Evolutionary conservation across 371 early-diverging fungal species (phyloP).

Genomic region (Nosema granulosis): DNA sequence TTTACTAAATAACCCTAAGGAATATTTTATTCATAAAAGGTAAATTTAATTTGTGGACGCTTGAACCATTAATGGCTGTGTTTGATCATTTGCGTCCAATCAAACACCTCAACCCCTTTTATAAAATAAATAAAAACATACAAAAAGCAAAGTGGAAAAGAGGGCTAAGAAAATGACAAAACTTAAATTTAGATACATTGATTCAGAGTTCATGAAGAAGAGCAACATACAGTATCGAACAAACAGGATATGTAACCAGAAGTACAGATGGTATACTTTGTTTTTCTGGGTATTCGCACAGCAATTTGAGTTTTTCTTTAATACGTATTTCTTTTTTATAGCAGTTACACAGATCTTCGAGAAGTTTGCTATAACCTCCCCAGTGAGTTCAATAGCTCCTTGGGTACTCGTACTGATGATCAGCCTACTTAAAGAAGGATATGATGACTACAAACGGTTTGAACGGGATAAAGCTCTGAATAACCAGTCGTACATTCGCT

Average conservation of each 20-base stretch:
- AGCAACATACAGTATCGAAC: slow-evolving; percentile 67
- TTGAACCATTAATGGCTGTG: too few relatives aligned
- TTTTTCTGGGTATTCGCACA: slow-evolving; percentile 81
- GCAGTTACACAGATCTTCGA: slow-evolving; percentile 86
- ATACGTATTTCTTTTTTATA: slow-evolving; percentile 87
- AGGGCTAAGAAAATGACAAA: not conserved
- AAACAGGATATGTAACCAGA: slow-evolving; percentile 87
- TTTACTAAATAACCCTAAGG: too few relatives aligned
- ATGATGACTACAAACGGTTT: slow-evolving; percentile 84
- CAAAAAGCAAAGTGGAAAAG: not conserved
- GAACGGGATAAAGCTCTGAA: slow-evolving; percentile 72
- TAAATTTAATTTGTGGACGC: too few relatives aligned
- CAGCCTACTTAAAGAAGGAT: slow-evolving; percentile 86
- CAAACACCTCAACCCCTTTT: too few relatives aligned
- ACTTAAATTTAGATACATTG: not conserved
- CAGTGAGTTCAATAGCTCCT: slow-evolving; percentile 86
- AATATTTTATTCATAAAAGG: too few relatives aligned
- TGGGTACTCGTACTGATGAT: slow-evolving; percentile 82
- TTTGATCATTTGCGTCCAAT: too few relatives aligned
- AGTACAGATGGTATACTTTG: slow-evolving; percentile 83
- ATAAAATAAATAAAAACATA: too few relatives aligned
- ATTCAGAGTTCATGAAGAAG: not conserved
- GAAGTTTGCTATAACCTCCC: slow-evolving; percentile 71
- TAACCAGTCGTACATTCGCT: slow-evolving; percentile 43
- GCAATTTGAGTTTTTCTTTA: slow-evolving; percentile 92